These are phyloP conservation scores for Meripilus lineatus DNA, from an alignment of 1,284 basidiomycete species.

Conservation along the genomic window DNA sequence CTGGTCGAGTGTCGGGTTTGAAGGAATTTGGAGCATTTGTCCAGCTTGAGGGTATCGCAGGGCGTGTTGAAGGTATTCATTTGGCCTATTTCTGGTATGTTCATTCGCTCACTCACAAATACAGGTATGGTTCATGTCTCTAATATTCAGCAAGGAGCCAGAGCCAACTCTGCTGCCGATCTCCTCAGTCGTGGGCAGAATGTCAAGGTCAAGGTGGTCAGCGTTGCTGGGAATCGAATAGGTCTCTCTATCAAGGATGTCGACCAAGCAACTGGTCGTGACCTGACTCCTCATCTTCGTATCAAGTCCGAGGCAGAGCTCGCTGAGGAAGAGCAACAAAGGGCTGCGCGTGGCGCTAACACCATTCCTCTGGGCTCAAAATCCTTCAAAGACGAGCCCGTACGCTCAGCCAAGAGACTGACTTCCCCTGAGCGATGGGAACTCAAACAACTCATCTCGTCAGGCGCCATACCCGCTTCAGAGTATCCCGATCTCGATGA, in stretches of 20 bases:
- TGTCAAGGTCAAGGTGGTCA: constrained; percentile 97
- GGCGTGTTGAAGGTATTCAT: constrained; percentile 82
- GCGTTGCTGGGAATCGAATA: constrained; percentile 76
- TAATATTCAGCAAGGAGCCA: constrained; percentile 79
- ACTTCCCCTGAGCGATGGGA: constrained; percentile 99
- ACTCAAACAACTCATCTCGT: constrained; percentile 97
- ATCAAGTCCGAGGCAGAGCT: constrained; percentile 92
- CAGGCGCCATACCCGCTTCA: constrained; percentile 86
- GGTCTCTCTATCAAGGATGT: constrained; percentile 97
- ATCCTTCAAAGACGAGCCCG: constrained; percentile 46
- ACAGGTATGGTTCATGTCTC: constrained; percentile 95
- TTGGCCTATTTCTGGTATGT: constrained; percentile 4
- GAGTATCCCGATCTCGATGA: constrained; percentile 98
- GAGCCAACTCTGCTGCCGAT: constrained; percentile 86
- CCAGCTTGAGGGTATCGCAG: constrained; percentile 80
- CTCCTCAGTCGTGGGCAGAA: constrained; percentile 79
- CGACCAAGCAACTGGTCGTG: constrained; percentile 85
- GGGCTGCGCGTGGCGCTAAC: constrained; percentile 68
- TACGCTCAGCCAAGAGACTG: constrained; percentile 83
- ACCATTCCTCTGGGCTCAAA: constrained; percentile 48
- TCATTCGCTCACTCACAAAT: constrained; percentile 6
- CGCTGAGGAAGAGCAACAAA: constrained; percentile 66
- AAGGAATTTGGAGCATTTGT: constrained; percentile 98
- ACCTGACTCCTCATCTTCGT: constrained; percentile 89
- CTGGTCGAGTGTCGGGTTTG: constrained; percentile 79